Conservation (phyloP, 176 grass and related monocot species). For the Bonia amplexicaulis region DNA sequence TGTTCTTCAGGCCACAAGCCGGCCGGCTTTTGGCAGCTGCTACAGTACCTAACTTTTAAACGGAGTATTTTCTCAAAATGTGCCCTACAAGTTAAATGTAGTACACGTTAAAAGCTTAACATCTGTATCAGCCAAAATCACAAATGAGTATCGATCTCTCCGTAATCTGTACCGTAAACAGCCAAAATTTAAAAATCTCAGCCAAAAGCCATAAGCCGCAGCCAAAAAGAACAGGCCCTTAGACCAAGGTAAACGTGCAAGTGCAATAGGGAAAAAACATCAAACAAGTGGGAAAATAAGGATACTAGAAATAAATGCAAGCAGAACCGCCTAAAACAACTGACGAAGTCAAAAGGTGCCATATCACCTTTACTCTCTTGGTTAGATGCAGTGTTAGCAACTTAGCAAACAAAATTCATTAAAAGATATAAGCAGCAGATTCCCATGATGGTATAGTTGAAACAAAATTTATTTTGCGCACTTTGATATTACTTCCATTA, state of each 20-base stretch:
- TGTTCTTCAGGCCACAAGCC: too few relatives aligned
- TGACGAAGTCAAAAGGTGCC: background rate
- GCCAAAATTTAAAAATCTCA: too few relatives aligned
- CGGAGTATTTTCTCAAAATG: too few relatives aligned
- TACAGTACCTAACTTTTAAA: too few relatives aligned
- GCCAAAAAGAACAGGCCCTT: too few relatives aligned
- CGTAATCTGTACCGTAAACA: too few relatives aligned
- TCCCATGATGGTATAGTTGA: background rate
- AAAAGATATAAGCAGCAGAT: background rate
- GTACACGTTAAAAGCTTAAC: too few relatives aligned
- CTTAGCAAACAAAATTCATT: background rate
- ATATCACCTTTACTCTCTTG: background rate
- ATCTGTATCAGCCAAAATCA: too few relatives aligned
- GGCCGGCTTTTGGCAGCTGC: too few relatives aligned
- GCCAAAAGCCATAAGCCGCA: too few relatives aligned
- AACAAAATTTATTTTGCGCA: background rate
- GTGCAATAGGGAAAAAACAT: background rate
- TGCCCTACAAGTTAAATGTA: too few relatives aligned
- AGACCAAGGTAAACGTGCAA: background rate
- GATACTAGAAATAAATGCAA: background rate
- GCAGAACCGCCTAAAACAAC: background rate
- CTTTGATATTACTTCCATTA: background rate
- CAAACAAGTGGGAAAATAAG: background rate
- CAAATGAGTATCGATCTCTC: too few relatives aligned
- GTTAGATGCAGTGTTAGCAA: background rate